A percentile compares a stretch with the other conserved stretches of the same genome.
Evolutionary conservation across 2,329 filamentous ascomycete species (phyloP).

Genomic region (Aspergillus ochraceus): DNA sequence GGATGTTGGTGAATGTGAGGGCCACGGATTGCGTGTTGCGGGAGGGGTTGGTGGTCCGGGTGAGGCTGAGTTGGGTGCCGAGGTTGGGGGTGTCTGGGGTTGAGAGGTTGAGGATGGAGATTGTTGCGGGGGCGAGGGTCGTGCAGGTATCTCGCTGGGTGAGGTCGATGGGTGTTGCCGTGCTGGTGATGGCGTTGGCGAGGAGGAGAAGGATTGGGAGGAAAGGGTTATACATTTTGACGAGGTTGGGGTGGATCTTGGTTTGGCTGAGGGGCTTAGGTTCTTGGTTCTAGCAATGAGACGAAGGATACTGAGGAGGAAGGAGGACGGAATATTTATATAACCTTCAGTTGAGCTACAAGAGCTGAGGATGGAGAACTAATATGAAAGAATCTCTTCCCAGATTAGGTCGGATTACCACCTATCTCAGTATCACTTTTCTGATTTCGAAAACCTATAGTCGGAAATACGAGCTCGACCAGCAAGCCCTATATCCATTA

Average conservation of each 20-base stretch:
- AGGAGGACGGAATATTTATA: too few species aligned
- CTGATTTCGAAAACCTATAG: too few species aligned
- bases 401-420: too few species aligned
- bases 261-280: too few species aligned
- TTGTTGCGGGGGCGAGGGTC: constrained; percentile 12
- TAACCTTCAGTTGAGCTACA: too few species aligned
- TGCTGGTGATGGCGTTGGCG: constrained; percentile 1
- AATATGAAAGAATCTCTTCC: too few species aligned
- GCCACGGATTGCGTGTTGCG: constrained; percentile 10
- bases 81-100: constrained; percentile 10
- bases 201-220: constrained; percentile 1
- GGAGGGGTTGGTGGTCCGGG: constrained; percentile 3
- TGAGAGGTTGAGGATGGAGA: constrained; percentile 12
- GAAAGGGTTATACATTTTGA: constrained; percentile 9
- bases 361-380: too few species aligned
- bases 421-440: too few species aligned
- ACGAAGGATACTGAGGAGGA: too few species aligned
- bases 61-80: constrained; percentile 12
- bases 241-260: background rate
- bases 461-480: too few species aligned
- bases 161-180: constrained; percentile 12
- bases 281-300: too few species aligned
- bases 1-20: constrained; percentile 19
- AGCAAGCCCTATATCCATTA: too few species aligned
- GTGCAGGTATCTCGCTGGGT: constrained; percentile 13